Evolutionary conservation across 2,329 filamentous ascomycete species (phyloP), one percentile per base, ranked within the genome.

Genomic region (Microascus cirrosus): DNA sequence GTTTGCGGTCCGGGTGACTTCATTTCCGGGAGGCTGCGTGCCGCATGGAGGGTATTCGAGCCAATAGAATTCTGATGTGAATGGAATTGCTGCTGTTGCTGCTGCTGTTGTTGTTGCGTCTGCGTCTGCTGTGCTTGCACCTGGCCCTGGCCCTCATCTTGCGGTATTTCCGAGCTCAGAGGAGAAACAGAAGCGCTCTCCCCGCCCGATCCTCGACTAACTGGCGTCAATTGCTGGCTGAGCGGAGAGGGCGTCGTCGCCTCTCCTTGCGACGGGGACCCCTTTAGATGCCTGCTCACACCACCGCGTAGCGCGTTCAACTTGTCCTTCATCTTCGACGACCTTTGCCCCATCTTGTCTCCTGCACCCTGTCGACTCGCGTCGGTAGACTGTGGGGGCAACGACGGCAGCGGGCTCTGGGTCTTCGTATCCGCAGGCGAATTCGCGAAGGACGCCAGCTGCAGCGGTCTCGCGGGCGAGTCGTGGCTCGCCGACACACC

Each of bases 1-100:
- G 64, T 63, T 10, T 64, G 62, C 57, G 56, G 61, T 18, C 32
- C 10, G 2, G 57, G 35, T 20, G 55, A 39, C 54, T 53, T 62
- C 24, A 67, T 55, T 54, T 64, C 61, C 25, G 66, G 64, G 2
- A 65, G 35, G 56, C 64, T 65, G 25, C 64, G 65, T 8, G 60
- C 60, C 13, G 64, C 56, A 20, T 63, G 63, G 8, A 66, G 62
- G n/a, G 63, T 64, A 35, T 60, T 61, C 8, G 59, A 59, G 12
- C 58, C 61, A 32, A 61, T 50, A 2, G 58, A 39, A 4, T 66
- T 62, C 32, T 54, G 20, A 65, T 64, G 57, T 68, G 70, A 54
- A 65, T 66, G 13, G 59, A 48, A 35, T 63, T 62, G n/a, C 54
- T 54, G 28, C 60, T 61, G 18, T 35, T 58, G 55, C 2, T 61